Percentiles rank a stretch among this genome's conserved stretches.
These are phyloP conservation scores for Cercis canadensis DNA, from an alignment of 306 rosid genomes.

Conservation along the genomic window DNA sequence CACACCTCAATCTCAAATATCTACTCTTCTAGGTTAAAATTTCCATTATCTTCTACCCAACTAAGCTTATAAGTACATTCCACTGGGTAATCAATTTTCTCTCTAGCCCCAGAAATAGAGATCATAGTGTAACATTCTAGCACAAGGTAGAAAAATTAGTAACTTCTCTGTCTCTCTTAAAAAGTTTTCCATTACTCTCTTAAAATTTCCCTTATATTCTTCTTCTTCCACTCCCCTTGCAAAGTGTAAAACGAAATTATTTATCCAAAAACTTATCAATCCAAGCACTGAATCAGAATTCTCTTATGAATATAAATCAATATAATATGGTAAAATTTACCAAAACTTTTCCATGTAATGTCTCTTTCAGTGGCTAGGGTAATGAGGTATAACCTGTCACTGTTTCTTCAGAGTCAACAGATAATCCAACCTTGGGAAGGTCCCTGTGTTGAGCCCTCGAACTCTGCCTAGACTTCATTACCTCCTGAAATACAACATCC, in stretches of 20 bases:
- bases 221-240: neutral
- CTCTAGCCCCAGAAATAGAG: neutral
- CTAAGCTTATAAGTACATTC: neutral
- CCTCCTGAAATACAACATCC: constrained; percentile 30
- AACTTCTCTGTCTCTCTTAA: neutral
- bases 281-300: neutral
- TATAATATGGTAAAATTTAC: too few relatives aligned
- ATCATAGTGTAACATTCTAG: neutral
- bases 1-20: constrained; percentile 1
- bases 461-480: neutral
- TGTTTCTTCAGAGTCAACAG: constrained; percentile 16
- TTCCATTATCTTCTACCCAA: neutral
- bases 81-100: neutral
- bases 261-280: neutral
- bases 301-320: neutral
- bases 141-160: neutral
- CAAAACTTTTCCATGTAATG: too few relatives aligned
- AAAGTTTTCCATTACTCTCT: too few relatives aligned
- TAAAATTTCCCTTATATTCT: too few relatives aligned
- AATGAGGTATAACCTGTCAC: constrained; percentile 30
- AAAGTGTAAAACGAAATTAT: neutral
- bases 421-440: neutral
- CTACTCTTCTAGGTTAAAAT: neutral
- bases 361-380: too few relatives aligned
- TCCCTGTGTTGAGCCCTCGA: neutral